Evolutionary conservation across 2,329 filamentous ascomycete species (phyloP).

Genomic region (Capronia epimyces): DNA sequence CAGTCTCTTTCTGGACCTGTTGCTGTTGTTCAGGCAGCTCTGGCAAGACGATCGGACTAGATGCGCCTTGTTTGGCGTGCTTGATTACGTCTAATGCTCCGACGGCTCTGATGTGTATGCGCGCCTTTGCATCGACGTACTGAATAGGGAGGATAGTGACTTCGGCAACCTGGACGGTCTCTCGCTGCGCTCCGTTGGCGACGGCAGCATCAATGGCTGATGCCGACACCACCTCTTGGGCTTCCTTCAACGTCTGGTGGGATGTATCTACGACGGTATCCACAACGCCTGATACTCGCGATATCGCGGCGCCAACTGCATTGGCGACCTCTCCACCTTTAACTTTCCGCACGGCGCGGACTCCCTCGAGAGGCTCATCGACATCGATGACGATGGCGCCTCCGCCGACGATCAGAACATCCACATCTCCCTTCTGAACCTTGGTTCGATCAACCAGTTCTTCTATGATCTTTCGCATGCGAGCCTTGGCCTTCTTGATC

Average conservation of each 20-base stretch:
- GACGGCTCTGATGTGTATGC: slow-evolving; percentile 33
- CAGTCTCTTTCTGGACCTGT: not conserved
- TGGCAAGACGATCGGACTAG: not conserved
- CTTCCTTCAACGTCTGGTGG: slow-evolving; percentile 11
- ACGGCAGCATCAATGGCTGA: slow-evolving; percentile 35
- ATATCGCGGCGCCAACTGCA: slow-evolving; percentile 60
- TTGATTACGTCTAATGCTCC: slow-evolving; percentile 28
- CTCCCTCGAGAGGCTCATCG: slow-evolving; percentile 44
- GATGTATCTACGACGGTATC: slow-evolving; percentile 15
- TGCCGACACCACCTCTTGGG: slow-evolving; percentile 3
- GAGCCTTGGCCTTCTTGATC: slow-evolving; percentile 36
- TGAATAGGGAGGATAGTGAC: slow-evolving; percentile 37
- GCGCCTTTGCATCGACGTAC: slow-evolving; percentile 33
- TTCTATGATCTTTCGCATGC: slow-evolving; percentile 51
- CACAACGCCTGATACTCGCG: slow-evolving; percentile 45
- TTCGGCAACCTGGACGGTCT: slow-evolving; percentile 37
- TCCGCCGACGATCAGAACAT: slow-evolving; percentile 59
- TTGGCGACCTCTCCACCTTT: slow-evolving; percentile 57
- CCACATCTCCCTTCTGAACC: slow-evolving; percentile 54
- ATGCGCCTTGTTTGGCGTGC: slow-evolving; percentile 2
- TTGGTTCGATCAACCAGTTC: slow-evolving; percentile 58
- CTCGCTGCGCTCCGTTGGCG: slow-evolving; percentile 23
- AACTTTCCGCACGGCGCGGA: slow-evolving; percentile 53
- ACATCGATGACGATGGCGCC: slow-evolving; percentile 56
- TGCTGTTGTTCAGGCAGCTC: slow-evolving; percentile 1